Percentiles rank a stretch among this genome's conserved stretches.
Conservation (phyloP, 2,329 filamentous ascomycete species). For the Fusarium tricinctum region DNA sequence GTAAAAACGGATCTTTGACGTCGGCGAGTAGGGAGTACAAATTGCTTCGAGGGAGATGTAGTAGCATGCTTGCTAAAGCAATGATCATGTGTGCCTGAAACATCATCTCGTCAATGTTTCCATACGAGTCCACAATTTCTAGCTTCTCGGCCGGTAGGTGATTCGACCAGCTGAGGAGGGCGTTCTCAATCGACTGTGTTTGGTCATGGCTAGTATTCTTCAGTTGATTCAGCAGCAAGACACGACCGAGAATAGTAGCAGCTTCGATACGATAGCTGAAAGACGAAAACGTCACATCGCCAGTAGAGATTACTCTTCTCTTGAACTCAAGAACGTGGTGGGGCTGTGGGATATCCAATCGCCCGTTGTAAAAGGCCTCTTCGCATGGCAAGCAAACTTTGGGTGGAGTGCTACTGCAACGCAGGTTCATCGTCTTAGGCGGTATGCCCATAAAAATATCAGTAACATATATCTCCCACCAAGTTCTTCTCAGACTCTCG, state of each 20-base stretch:
- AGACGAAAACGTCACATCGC: constrained; percentile 40
- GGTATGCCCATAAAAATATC: constrained; percentile 42
- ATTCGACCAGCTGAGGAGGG: constrained; percentile 42
- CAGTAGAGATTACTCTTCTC: constrained; percentile 16
- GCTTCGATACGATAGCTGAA: constrained; percentile 47
- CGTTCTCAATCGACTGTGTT: constrained; percentile 41
- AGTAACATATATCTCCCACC: constrained; percentile 46
- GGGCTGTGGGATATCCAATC: constrained; percentile 18
- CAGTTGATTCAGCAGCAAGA: constrained; percentile 30
- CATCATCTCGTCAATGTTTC: constrained; percentile 46
- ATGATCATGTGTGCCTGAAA: constrained; percentile 45
- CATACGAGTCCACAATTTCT: constrained; percentile 40
- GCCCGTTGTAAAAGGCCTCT: constrained; percentile 29
- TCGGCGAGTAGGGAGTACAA: constrained; percentile 25
- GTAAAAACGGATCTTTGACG: constrained; percentile 27
- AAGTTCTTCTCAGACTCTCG: constrained; percentile 43
- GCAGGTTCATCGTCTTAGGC: constrained; percentile 24
- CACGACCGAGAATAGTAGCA: constrained; percentile 36
- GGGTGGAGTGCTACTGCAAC: constrained; percentile 27
- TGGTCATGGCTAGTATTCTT: constrained; percentile 37
- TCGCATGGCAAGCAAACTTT: constrained; percentile 43
- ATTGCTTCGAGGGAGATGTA: constrained; percentile 43
- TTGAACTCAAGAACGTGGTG: constrained; percentile 41
- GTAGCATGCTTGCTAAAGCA: constrained; percentile 37
- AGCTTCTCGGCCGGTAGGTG: constrained; percentile 34